Evolutionary conservation across 176 grass and related monocot species (phyloP), one percentile per base, ranked within the genome.

Genomic region (Oryza rufipogon): DNA sequence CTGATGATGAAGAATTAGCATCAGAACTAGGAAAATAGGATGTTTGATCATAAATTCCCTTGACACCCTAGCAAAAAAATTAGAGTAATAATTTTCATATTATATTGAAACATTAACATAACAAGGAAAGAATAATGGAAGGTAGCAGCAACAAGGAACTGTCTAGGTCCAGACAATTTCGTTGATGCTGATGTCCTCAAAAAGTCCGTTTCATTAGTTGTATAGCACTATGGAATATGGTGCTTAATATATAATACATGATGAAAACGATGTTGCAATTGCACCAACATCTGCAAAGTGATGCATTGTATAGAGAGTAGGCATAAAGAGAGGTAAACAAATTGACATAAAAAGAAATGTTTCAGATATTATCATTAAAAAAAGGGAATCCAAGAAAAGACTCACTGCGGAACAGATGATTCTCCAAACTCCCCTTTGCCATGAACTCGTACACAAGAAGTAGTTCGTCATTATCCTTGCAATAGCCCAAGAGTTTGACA

Each of bases 381-480:
- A 82, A 79, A 70, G 26, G 54, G 52, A 48, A 19, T 70, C 56
- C 83, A n/a, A 78, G 49, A 72, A 46, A 84, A 84, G 41, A 84
- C 87, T 94, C 68, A 97, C 95, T 97, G 81, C 95, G 79, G 73
- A 97, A 97, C 8, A 97, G 90, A 79, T 97, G 95, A 81, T 97
- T 97, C 73, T 97, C 95, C 82, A 97, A 91, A 84, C 92, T 94
- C 76, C 95, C 92, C 70, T 88, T 97, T 3, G 88, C 56, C 95
- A 97, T 86, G 83, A 85, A 97, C 74, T 97, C 95, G 7, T 97
- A 97, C 8, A 94, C 92, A 17, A 97, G 95, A 3, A 97, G 70
- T 12, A 94, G 95, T 58, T 97, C 95, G 36, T 81, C 86, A 28
- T 87, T 86, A n/a, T 97, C 95, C 95, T 85, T 91, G 82, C 84